Evolutionary conservation across 192 early-diverging fungal genomes (phyloP), one percentile per base, ranked within the genome.

Genomic region (Coemansia sp.): DNA sequence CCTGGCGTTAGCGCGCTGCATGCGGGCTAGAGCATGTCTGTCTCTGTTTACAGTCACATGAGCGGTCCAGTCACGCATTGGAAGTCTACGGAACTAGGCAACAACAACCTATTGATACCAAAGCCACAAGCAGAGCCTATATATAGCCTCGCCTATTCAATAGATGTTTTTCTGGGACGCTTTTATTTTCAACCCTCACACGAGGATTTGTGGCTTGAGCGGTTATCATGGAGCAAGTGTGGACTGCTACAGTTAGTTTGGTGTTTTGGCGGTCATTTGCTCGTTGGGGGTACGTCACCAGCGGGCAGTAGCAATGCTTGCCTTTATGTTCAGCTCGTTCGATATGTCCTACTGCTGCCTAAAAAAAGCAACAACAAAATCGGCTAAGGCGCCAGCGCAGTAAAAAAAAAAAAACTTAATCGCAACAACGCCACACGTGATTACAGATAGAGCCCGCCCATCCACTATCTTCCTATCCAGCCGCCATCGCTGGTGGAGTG

Each of bases 191-290:
- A 10, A 14, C 26, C 13, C 3, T 53, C 9, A 16, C 50, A 30
- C 3, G 53, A n/a, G 53, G 53, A 57, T 57, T 35, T 32, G 53
- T 57, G 26, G 53, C 53, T 57, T 49, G n/a, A 17, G 21, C 4
- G 46, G 1, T n/a, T 19, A 49, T 21, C 46, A 19, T 19, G n/a
- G 44, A 47, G 44, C 44, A 6, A n/a, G 46, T 49, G 6, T 49
- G 2, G 4, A 6, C 46, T 49, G 7, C n/a, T 44, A 16, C 43
- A 13, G 43, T 16, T 17, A 3, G 4, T 19, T 21, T 19, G 46
- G 19, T 49, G 6, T 21, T 19, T 21, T 49, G 19, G 46, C 7
- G 46, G 46, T 49, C 46, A 49, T 19, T 49, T 21, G 19, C 46
- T 49, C 17, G 7, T 49, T 49, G 17, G 46, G 33, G 46, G 46